phyloP scores from a whole-genome alignment of 768 basidiomycete genomes.

The Podaxis carcinomalis region DNA sequence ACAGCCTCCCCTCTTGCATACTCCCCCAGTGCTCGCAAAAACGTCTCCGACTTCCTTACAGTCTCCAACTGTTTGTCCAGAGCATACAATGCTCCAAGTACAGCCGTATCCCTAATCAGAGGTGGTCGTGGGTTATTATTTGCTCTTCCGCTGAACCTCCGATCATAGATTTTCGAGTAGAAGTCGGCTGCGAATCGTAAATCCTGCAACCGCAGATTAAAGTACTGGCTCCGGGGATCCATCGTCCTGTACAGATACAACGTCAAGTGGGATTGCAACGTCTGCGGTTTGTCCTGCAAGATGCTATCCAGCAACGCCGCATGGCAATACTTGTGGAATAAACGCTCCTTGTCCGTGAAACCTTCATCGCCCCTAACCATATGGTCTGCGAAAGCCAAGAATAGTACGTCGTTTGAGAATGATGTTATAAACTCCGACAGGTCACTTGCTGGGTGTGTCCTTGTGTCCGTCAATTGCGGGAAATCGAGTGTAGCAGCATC shows the following conservation, averaged over 20 bases:
- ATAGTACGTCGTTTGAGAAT: conserved; percentile 76
- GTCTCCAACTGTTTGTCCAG: conserved; percentile 55
- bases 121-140: conserved; percentile 65
- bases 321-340: conserved; percentile 70
- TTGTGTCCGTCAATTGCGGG: conserved; percentile 65
- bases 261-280: conserved; percentile 69
- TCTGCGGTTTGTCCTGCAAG: conserved; percentile 83
- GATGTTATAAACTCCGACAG: conserved; percentile 83
- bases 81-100: conserved; percentile 59
- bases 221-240: conserved; percentile 52
- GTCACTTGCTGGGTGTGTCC: conserved; percentile 66
- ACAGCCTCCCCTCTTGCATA: conserved; percentile 55
- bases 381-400: conserved; percentile 79
- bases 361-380: conserved; percentile 57
- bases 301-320: conserved; percentile 82
- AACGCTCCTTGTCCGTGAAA: conserved; percentile 52
- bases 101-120: conserved; percentile 68
- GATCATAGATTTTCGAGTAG: conserved; percentile 69
- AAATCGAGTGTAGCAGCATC: conserved; percentile 86
- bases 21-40: conserved; percentile 38
- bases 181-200: conserved; percentile 73
- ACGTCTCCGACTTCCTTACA: conserved; percentile 35
- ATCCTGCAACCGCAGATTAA: conserved; percentile 68
- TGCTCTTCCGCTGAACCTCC: conserved; percentile 66
- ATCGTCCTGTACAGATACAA: conserved; percentile 66